These are phyloP conservation scores for Teunomyces cretensis DNA, from an alignment of 805 yeast species.

Conservation along the genomic window DNA sequence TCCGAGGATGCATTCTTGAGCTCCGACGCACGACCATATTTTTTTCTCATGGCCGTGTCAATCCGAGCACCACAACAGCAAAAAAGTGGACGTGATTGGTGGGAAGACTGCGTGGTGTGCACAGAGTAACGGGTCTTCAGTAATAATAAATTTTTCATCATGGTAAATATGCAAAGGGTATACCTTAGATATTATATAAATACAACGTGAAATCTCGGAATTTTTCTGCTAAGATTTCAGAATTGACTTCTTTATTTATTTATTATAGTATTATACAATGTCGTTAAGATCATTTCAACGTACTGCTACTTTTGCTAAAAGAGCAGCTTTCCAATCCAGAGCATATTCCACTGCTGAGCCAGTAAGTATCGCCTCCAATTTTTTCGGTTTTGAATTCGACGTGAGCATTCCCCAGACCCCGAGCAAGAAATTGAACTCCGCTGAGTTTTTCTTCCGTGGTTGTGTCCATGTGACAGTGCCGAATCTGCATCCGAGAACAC, in stretches of 20 bases:
- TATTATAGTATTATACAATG: slow-evolving; percentile 22
- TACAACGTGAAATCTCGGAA: slow-evolving; percentile 1
- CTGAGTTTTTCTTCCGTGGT: not conserved
- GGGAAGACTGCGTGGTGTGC: slow-evolving; percentile 1
- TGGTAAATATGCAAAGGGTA: slow-evolving; percentile 4
- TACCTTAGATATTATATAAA: slow-evolving; percentile 2
- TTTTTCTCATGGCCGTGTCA: slow-evolving; percentile 4
- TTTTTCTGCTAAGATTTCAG: slow-evolving; percentile 1
- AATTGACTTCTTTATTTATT: slow-evolving; percentile 5
- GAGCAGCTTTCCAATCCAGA: slow-evolving; percentile 22
- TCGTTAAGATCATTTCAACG: slow-evolving; percentile 38
- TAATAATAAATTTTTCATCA: slow-evolving; percentile 3
- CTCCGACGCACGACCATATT: slow-evolving; percentile 2
- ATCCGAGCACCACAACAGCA: slow-evolving; percentile 4
- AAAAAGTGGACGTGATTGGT: slow-evolving; percentile 3
- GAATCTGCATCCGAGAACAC: not conserved
- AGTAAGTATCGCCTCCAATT: slow-evolving; percentile 13
- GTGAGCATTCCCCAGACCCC: not conserved
- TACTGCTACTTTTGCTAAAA: slow-evolving; percentile 29
- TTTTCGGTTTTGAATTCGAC: too few relatives aligned
- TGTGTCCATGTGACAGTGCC: not conserved
- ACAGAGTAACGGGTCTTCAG: not conserved
- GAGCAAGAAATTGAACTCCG: not conserved
- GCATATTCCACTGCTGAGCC: slow-evolving; percentile 40
- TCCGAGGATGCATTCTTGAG: slow-evolving; percentile 3